These are phyloP conservation scores for Ceratocystiopsis minuta DNA, from an alignment of 2,329 filamentous ascomycete species.

Conservation along the genomic window DNA sequence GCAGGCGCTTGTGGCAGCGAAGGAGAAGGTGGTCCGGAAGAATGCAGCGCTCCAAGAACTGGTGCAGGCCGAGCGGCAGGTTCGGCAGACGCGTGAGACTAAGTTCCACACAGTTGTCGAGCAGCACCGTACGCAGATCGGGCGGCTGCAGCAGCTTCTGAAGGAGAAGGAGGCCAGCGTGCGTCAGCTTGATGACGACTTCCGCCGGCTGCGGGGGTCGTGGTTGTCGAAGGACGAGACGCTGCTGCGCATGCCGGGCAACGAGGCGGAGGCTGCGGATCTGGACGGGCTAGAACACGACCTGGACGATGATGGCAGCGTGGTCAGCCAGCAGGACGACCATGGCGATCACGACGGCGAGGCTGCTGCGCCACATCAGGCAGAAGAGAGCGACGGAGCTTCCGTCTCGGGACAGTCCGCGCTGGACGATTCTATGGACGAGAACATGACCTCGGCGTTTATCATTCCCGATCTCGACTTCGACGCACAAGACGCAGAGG, in stretches of 20 bases:
- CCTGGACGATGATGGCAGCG: background rate
- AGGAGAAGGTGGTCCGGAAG: slow-evolving; percentile 3
- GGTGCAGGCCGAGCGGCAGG: slow-evolving; percentile 4
- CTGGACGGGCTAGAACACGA: slow-evolving; percentile 3
- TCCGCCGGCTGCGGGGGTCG: slow-evolving; percentile 9
- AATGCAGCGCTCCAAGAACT: slow-evolving; percentile 4
- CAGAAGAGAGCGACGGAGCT: slow-evolving; percentile 1
- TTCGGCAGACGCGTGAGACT: slow-evolving; percentile 5
- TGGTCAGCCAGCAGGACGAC: background rate
- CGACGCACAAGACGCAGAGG: slow-evolving; percentile 1
- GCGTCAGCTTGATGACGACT: slow-evolving; percentile 9
- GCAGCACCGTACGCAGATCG: slow-evolving; percentile 7
- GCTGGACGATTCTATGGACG: slow-evolving; percentile 7
- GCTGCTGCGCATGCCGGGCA: slow-evolving; percentile 6
- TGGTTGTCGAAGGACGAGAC: slow-evolving; percentile 9
- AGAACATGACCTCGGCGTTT: slow-evolving; percentile 12
- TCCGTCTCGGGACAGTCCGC: slow-evolving; percentile 2
- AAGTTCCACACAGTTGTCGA: slow-evolving; percentile 4
- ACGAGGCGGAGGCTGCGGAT: too few relatives aligned
- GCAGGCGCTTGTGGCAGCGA: slow-evolving; percentile 3
- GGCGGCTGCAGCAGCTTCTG: slow-evolving; percentile 6
- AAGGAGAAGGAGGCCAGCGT: slow-evolving; percentile 8
- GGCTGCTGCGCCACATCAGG: background rate
- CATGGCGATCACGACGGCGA: background rate
- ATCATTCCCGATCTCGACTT: slow-evolving; percentile 11